Evolutionary conservation across 2,329 filamentous ascomycete genomes (phyloP), one percentile per base, ranked within the genome.

Genomic region (Alternaria tenuissima): DNA sequence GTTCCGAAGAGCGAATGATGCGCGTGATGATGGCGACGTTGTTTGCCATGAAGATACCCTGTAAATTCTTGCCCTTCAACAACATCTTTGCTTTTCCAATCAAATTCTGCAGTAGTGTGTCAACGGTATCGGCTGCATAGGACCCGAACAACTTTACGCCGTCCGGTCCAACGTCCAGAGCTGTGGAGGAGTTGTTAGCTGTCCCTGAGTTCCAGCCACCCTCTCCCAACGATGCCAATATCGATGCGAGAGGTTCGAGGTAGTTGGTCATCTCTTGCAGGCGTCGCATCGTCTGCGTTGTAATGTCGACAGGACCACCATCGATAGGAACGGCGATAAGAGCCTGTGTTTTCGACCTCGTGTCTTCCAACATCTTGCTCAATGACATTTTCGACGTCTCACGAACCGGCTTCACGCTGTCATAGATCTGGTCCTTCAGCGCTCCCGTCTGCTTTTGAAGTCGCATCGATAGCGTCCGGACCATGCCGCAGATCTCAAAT

Each of bases 401-500:
- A 20, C 94, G 88, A 11, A 98, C 87, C 1, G 95, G 95, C 70
- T 95, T 93, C 14, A 98, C 82, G 8, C 93, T 92, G 55, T 96
- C 92, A 5, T 92, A 89, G 52, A 99, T 87, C 6, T 92, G 87
- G 30, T 87, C 84, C 76, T 97, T 97, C 59, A 97, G 84, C 72
- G 97, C 93, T 2, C 93, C 93, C 0, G 93, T 96, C 62, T 90
- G 89, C 5, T 87, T 86, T 64, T 97, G 94, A 4, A 99, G 82
- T 39, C 90, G 89, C 57, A 89, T 89, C 3, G 93, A 93, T 48
- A 97, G 84, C 12, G 86, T 86, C 0, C 92, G 91, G 47, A 98
- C 88, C 61, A 97, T 92, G 71, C 97, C 94, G 32, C 96, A 92
- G 32, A 98, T 92, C 76, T 99, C 95, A 76, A 96, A 99, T 7